Percentiles rank a stretch among this genome's conserved stretches.
Conservation (phyloP, 768 basidiomycete genomes). For the Mycena capillaripes region DNA sequence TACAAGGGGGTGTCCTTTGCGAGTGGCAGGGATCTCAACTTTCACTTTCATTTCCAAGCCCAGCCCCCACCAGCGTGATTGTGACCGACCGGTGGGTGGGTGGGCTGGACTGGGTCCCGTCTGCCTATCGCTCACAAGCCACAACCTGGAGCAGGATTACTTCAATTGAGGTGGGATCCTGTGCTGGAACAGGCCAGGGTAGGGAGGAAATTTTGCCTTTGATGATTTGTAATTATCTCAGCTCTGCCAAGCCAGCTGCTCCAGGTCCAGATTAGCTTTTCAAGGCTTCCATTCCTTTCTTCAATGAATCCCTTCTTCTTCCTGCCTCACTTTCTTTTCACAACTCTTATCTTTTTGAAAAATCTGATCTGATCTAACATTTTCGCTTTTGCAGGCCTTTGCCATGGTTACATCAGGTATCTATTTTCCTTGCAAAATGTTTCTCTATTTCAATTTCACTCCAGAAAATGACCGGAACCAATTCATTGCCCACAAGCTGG, state of each 20-base stretch:
- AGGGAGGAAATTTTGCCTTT: background rate
- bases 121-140: background rate
- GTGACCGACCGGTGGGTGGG: no score
- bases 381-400: background rate
- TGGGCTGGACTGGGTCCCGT: no score
- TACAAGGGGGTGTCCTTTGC: background rate
- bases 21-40: conserved; percentile 24
- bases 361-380: background rate
- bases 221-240: background rate
- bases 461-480: background rate
- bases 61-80: no score
- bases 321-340: background rate
- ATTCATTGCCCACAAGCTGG: background rate
- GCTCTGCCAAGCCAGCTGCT: background rate
- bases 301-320: background rate
- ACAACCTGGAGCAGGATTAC: background rate
- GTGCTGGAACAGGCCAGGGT: no score
- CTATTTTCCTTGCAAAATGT: background rate
- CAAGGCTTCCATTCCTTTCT: background rate
- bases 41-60: conserved; percentile 16
- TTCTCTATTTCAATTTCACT: background rate
- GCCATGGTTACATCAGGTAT: background rate
- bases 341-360: no score
- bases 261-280: background rate
- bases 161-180: background rate